Evolutionary conservation across 2,329 filamentous ascomycete species (phyloP), one percentile per base, ranked within the genome.

Genomic region (Aspergillus sp.): DNA sequence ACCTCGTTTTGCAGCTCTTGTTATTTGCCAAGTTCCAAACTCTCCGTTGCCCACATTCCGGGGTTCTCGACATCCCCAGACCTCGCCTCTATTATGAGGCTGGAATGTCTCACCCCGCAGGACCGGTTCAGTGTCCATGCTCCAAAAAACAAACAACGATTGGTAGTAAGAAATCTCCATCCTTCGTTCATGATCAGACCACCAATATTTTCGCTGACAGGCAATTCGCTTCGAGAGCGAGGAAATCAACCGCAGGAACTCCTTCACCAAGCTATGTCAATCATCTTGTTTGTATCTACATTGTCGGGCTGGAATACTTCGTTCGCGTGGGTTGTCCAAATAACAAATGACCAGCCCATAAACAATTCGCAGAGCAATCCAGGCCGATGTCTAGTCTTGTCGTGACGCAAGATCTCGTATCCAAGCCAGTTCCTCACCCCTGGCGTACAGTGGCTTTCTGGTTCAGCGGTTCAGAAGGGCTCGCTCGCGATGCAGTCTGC

Each of bases 21-120:
- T 41, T 43, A 64, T 62, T 64, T 59, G 62, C 51, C 55, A 63
- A 35, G 62, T 64, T 64, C 57, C 49, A 62, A 49, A 52, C 45
- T 56, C 39, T 49, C 45, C 33, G 8, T 31, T 8, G 9, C 19
- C 39, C 19, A 9, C 41, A 35, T 37, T 37, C 19, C 27, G 14
- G 46, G 17, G 17, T 37, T 46, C 41, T 31, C 15, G 7, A 17
- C 41, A 53, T n/a, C 43, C 43, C 43, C 52, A 47, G 27, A 6
- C 23, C 40, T 44, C 33, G 23, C 9, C n/a, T 43, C 41, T 3
- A 11, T 21, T 11, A 54, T 31, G 35, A 27, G 43, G 43, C 41
- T n/a, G 23, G 40, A 23, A 47, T 55, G 44, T 48, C 52, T 55
- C 35, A 55, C 52, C 17, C 33, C 23, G n/a, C 41, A 27, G 3